These are phyloP conservation scores for Euphorbia corollata DNA, from an alignment of 441 rosid species.

Conservation along the genomic window DNA sequence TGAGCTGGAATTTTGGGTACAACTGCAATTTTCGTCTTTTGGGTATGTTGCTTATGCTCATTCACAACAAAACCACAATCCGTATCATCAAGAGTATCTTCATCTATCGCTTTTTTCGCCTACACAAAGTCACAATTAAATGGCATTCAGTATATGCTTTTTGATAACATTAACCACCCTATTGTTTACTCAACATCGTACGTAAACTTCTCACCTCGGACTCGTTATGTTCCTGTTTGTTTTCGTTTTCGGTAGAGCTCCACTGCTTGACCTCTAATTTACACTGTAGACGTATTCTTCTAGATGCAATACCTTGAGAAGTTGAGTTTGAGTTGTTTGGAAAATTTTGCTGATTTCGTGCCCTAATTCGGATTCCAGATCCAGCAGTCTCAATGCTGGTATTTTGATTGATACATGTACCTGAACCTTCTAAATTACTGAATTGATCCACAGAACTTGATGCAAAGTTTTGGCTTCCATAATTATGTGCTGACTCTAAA, in stretches of 20 bases:
- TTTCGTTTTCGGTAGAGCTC: slow-evolving; percentile 19
- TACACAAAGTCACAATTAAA: slow-evolving; percentile 28
- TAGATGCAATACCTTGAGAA: slow-evolving; percentile 51
- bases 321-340: slow-evolving; percentile 7
- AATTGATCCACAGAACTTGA: slow-evolving; percentile 22
- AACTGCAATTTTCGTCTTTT: slow-evolving; percentile 19
- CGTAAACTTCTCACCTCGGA: slow-evolving; percentile 46
- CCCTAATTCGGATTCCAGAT: slow-evolving; percentile 45
- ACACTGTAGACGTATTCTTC: slow-evolving; percentile 55
- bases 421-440: slow-evolving; percentile 5
- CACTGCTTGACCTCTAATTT: slow-evolving; percentile 27
- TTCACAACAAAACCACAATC: slow-evolving; percentile 7
- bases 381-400: slow-evolving; percentile 20
- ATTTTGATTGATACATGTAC: slow-evolving; percentile 20
- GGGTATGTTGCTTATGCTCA: slow-evolving; percentile 22
- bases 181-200: slow-evolving; percentile 14
- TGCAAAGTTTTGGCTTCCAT: slow-evolving; percentile 6
- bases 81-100: slow-evolving; percentile 12
- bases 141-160: slow-evolving; percentile 13
- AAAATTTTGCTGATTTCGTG: slow-evolving; percentile 28
- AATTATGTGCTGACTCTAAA: background rate
- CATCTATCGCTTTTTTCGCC: slow-evolving; percentile 22
- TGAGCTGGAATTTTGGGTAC: slow-evolving; percentile 21
- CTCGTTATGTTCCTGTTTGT: slow-evolving; percentile 19
- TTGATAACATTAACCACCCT: slow-evolving; percentile 7